These are phyloP conservation scores for Kluyveromyces nonfermentans DNA, from an alignment of 805 yeast genomes.

Conservation along the genomic window DNA sequence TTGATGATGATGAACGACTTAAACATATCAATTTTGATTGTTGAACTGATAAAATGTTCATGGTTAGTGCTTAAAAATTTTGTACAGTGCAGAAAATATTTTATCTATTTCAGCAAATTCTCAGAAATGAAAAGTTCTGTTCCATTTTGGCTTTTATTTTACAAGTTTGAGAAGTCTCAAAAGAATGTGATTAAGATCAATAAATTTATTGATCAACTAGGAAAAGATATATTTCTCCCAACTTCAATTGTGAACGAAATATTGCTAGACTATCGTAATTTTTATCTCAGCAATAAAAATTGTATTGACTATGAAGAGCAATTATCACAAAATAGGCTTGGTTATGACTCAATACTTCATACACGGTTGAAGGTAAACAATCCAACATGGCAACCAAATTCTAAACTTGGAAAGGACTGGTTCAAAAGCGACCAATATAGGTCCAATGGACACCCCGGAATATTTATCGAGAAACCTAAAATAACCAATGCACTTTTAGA, in stretches of 20 bases:
- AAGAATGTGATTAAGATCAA: conserved; percentile 38
- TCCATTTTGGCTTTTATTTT: conserved; percentile 48
- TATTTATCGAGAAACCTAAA: conserved; percentile 35
- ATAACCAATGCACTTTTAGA: conserved; percentile 31
- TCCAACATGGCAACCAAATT: conserved; percentile 20
- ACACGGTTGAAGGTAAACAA: conserved; percentile 24
- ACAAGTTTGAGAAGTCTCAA: conserved; percentile 42
- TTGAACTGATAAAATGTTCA: conserved; percentile 26
- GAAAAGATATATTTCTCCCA: conserved; percentile 39
- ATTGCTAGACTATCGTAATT: conserved; percentile 26
- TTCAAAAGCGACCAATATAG: conserved; percentile 17
- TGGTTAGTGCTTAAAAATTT: conserved; percentile 25
- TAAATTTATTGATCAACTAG: conserved; percentile 37
- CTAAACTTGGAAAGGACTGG: conserved; percentile 13
- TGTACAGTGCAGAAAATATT: conserved; percentile 26
- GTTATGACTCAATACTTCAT: conserved; percentile 21
- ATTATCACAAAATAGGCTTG: not conserved
- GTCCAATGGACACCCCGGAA: conserved; percentile 31
- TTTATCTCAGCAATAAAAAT: conserved; percentile 30
- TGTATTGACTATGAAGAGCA: conserved; percentile 13
- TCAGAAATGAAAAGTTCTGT: conserved; percentile 31
- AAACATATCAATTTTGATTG: conserved; percentile 33
- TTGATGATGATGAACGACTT: conserved; percentile 32
- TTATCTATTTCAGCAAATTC: conserved; percentile 20
- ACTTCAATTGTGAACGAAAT: conserved; percentile 37